Evolutionary conservation across 2,329 filamentous ascomycete genomes (phyloP).

Genomic region (Fusarium phyllophilum): DNA sequence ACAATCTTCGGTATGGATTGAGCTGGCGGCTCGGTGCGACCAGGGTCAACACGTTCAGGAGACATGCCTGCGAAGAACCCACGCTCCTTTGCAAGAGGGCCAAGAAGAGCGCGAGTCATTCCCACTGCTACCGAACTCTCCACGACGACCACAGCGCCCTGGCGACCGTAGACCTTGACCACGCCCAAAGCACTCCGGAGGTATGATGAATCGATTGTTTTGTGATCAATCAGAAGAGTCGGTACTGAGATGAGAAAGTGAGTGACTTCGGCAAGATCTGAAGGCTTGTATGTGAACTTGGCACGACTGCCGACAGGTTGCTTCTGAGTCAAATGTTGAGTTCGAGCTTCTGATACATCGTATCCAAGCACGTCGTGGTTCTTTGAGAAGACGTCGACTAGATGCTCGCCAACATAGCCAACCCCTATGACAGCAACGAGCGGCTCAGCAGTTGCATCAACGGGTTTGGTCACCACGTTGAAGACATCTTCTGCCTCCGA

Average conservation of each 20-base stretch:
- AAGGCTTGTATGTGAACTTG: slow-evolving; percentile 52
- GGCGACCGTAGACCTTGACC: slow-evolving; percentile 54
- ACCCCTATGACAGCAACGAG: slow-evolving; percentile 62
- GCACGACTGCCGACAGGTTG: slow-evolving; percentile 44
- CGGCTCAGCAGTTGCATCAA: slow-evolving; percentile 39
- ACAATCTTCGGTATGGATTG: slow-evolving; percentile 63
- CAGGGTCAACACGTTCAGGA: slow-evolving; percentile 64
- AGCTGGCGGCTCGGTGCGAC: slow-evolving; percentile 53
- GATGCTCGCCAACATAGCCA: slow-evolving; percentile 63
- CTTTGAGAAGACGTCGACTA: slow-evolving; percentile 56
- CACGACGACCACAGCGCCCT: slow-evolving; percentile 60
- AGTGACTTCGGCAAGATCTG: slow-evolving; percentile 54
- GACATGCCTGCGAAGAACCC: slow-evolving; percentile 62
- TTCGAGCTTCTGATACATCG: slow-evolving; percentile 56
- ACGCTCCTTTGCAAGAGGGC: slow-evolving; percentile 54
- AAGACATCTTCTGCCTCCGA: slow-evolving; percentile 41
- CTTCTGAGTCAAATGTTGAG: slow-evolving; percentile 47
- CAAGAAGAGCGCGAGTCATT: slow-evolving; percentile 62
- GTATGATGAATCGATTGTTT: slow-evolving; percentile 59
- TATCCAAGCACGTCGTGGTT: slow-evolving; percentile 58
- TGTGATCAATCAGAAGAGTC: slow-evolving; percentile 59
- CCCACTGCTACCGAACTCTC: slow-evolving; percentile 66
- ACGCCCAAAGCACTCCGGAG: slow-evolving; percentile 56
- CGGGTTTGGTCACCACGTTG: slow-evolving; percentile 1
- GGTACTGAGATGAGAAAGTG: slow-evolving; percentile 66